A percentile compares a stretch with the other conserved stretches of the same genome.
phyloP scores from a whole-genome alignment of 1,139 yeast species.

The Pichia sp. region DNA sequence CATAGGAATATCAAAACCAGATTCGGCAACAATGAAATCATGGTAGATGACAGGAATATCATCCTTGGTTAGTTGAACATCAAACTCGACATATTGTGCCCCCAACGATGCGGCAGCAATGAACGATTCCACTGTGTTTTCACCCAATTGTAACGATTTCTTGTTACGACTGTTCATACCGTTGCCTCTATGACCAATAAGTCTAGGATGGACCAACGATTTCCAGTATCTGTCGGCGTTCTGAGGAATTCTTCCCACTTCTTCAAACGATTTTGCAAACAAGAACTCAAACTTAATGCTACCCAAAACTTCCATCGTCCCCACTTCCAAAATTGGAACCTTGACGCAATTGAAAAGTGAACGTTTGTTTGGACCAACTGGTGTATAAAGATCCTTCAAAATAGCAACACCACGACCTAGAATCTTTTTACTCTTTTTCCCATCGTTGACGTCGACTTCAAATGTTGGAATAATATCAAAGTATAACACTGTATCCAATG shows the following conservation, averaged over 20 bases:
- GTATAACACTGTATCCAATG: slow-evolving; percentile 56
- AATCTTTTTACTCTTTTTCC: slow-evolving; percentile 37
- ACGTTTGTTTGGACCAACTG: slow-evolving; percentile 66
- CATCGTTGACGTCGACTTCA: slow-evolving; percentile 49
- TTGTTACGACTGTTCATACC: slow-evolving; percentile 75
- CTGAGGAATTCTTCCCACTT: slow-evolving; percentile 62
- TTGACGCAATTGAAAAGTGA: slow-evolving; percentile 65
- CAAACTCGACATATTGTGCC: slow-evolving; percentile 89
- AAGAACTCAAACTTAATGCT: slow-evolving; percentile 70
- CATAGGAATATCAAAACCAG: slow-evolving; percentile 97
- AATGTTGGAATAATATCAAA: slow-evolving; percentile 95
- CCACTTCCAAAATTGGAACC: slow-evolving; percentile 73
- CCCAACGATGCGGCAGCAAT: slow-evolving; percentile 97
- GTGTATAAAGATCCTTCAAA: slow-evolving; percentile 57
- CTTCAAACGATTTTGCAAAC: slow-evolving; percentile 68
- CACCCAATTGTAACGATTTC: slow-evolving; percentile 86
- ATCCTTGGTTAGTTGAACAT: slow-evolving; percentile 95
- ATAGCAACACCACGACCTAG: slow-evolving; percentile 86
- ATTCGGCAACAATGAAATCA: slow-evolving; percentile 91
- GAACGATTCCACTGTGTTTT: slow-evolving; percentile 90
- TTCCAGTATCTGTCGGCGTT: slow-evolving; percentile 90
- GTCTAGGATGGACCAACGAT: slow-evolving; percentile 80
- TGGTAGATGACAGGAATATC: slow-evolving; percentile 90
- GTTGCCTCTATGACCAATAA: slow-evolving; percentile 94
- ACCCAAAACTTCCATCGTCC: slow-evolving; percentile 73